These are phyloP conservation scores for Sugiyamaella smithiae DNA, from an alignment of 805 yeast species.

Conservation along the genomic window DNA sequence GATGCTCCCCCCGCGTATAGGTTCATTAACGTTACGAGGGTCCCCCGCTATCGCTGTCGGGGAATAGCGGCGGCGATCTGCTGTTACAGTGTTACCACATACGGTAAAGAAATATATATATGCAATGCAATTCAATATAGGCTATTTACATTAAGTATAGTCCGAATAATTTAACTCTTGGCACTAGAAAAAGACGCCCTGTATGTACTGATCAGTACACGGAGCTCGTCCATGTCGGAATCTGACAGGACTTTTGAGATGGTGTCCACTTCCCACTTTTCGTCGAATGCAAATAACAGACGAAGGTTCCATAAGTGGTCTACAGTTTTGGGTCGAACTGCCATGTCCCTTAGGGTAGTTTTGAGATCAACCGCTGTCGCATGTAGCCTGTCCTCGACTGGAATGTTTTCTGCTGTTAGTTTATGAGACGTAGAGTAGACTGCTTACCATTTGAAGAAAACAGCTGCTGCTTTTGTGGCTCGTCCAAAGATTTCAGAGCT, in stretches of 20 bases:
- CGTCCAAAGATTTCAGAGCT: constrained; percentile 12
- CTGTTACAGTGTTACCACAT: background rate
- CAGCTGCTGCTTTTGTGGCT: constrained; percentile 10
- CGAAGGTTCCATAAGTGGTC: constrained; percentile 66
- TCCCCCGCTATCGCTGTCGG: no score
- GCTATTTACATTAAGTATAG: no score
- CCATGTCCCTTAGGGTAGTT: constrained; percentile 47
- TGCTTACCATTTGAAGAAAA: constrained; percentile 4
- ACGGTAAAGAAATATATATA: no score
- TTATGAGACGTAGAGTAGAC: background rate
- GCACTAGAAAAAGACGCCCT: background rate
- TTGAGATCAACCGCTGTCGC: constrained; percentile 48
- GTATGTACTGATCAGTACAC: constrained; percentile 7
- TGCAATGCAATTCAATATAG: no score
- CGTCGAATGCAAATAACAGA: constrained; percentile 59
- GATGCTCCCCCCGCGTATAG: no score
- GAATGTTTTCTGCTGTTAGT: background rate
- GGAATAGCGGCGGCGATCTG: background rate
- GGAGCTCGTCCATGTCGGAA: constrained; percentile 19
- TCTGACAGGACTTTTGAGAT: background rate
- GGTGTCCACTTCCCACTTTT: constrained; percentile 28
- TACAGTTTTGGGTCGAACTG: constrained; percentile 39
- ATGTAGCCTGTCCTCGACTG: background rate
- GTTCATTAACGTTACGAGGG: no score
- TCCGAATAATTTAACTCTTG: background rate